Evolutionary conservation across 768 basidiomycete species (phyloP), one percentile per base, ranked within the genome.

Genomic region (Pisolithus albus): DNA sequence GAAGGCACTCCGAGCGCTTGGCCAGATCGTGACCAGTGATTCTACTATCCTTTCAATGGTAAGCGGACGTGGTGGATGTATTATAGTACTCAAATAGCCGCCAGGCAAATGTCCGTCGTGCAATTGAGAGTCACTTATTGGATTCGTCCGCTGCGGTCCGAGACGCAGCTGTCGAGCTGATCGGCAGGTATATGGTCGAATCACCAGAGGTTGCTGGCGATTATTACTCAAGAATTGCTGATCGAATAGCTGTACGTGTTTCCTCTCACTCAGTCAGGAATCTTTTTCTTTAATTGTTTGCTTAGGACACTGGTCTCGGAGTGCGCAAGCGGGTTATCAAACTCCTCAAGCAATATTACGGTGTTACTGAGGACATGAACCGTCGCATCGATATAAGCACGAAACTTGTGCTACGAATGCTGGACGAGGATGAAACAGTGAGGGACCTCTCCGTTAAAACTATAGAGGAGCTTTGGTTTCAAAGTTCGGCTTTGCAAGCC

Each of bases 301-400:
- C 15, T 34, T 56, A 97, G 95, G 96, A 99, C 64, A 88, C 94
- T 48, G 95, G 96, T 5, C 76, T 98, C 16, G 83, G 84, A 30
- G 96, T 99, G 4, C 79, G 96, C 28, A 97, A 97, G 65, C 83
- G 95, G 3, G 95, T 98, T 49, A 90, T 99, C 74, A 98, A 95
- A 70, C 74, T 99, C 1, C 76, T 99, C 37, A 90, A 87, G 65
- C 78, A 82, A 0, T 88, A 92, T 57, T 94, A 94, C 61, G 59
- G 67, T 2, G 79, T 83, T 18, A 81, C 83, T 2, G 74, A 80
- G 15, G 81, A 85, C 47, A 71, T 75, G 34, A 61, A 65, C 13
- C 79, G 83, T 32, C 80, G 80, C 28, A 77, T 85, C 38, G 92
- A 97, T 59, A 92, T 97, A 46, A 82, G 86, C 54, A 82, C 80